A percentile compares a stretch with the other conserved stretches of the same genome.
These are phyloP conservation scores for Boletus sp. DNA, from an alignment of 768 basidiomycete species.

Conservation along the genomic window DNA sequence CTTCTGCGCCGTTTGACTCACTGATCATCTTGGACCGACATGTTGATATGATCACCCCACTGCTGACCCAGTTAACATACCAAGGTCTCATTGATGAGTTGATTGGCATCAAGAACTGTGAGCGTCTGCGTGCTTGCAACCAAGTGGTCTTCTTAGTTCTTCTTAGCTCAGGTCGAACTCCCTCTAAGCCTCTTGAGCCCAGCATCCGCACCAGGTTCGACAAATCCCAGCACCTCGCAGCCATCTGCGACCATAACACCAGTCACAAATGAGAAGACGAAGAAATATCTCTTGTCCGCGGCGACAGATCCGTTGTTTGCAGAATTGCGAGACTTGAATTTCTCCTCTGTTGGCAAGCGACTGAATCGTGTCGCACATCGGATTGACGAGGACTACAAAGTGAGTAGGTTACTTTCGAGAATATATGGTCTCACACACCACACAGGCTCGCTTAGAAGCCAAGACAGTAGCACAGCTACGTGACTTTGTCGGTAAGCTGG, in stretches of 20 bases:
- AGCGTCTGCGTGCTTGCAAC: constrained; percentile 23
- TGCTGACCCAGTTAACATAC: constrained; percentile 94
- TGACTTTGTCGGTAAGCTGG: constrained; percentile 93
- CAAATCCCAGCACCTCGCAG: constrained; percentile 40
- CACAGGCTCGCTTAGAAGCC: constrained; percentile 75
- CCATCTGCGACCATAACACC: constrained; percentile 43
- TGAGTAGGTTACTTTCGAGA: constrained; percentile 23
- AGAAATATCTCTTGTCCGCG: constrained; percentile 83
- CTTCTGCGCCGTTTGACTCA: constrained; percentile 71
- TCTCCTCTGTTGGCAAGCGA: constrained; percentile 80
- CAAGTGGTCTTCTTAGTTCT: background rate
- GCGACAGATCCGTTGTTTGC: constrained; percentile 74
- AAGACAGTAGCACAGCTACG: constrained; percentile 89
- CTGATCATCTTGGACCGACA: constrained; percentile 87
- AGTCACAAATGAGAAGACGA: constrained; percentile 75
- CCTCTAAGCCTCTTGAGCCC: constrained; percentile 66
- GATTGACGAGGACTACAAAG: constrained; percentile 92
- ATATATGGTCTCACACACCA: background rate
- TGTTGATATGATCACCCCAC: constrained; percentile 92
- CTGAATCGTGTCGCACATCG: constrained; percentile 79
- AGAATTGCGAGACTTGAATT: constrained; percentile 89
- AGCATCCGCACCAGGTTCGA: constrained; percentile 43
- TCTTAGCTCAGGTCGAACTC: constrained; percentile 73
- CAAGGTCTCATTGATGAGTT: constrained; percentile 94
- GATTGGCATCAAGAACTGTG: constrained; percentile 86